These are phyloP conservation scores for Pseudovirgaria hyperparasitica DNA, from an alignment of 2,329 filamentous ascomycete species.

Conservation along the genomic window DNA sequence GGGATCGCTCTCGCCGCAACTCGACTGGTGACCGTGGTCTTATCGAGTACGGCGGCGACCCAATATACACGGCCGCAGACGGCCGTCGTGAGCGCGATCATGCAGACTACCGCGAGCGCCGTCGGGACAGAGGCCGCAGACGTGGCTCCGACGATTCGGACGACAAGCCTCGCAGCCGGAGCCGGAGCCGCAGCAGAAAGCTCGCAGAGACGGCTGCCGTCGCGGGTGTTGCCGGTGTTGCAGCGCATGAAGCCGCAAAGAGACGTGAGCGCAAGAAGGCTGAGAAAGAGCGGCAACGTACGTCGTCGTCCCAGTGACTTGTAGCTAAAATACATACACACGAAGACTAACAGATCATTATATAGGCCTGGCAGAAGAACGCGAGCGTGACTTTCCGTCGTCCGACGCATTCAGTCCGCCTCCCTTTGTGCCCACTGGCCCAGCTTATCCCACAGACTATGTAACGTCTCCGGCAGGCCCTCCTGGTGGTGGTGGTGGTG, in stretches of 20 bases:
- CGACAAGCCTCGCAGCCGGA: slow-evolving; percentile 29
- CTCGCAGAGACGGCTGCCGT: slow-evolving; percentile 44
- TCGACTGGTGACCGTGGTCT: too few relatives aligned
- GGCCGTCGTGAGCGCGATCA: too few relatives aligned
- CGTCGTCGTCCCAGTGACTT: slow-evolving; percentile 17
- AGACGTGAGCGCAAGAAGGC: slow-evolving; percentile 43
- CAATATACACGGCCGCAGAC: too few relatives aligned
- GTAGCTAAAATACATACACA: slow-evolving; percentile 1
- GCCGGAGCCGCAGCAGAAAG: slow-evolving; percentile 36
- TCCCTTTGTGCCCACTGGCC: slow-evolving; percentile 20
- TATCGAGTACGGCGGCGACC: slow-evolving; percentile 27
- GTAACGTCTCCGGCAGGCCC: slow-evolving; percentile 24
- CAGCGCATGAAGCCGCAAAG: slow-evolving; percentile 45
- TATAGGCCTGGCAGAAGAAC: slow-evolving; percentile 8
- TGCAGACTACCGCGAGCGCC: slow-evolving; percentile 28
- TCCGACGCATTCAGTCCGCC: slow-evolving; percentile 11
- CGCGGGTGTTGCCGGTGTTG: slow-evolving; percentile 43
- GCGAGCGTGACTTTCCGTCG: background rate
- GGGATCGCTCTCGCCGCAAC: slow-evolving; percentile 13
- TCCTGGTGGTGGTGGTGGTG: slow-evolving; percentile 13
- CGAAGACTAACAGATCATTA: slow-evolving; percentile 4
- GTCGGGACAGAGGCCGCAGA: slow-evolving; percentile 26
- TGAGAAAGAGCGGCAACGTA: slow-evolving; percentile 38
- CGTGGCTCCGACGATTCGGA: slow-evolving; percentile 19
- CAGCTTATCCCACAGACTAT: slow-evolving; percentile 20